Evolutionary conservation across 768 basidiomycete genomes (phyloP).

Genomic region (Tylopilus sp.): DNA sequence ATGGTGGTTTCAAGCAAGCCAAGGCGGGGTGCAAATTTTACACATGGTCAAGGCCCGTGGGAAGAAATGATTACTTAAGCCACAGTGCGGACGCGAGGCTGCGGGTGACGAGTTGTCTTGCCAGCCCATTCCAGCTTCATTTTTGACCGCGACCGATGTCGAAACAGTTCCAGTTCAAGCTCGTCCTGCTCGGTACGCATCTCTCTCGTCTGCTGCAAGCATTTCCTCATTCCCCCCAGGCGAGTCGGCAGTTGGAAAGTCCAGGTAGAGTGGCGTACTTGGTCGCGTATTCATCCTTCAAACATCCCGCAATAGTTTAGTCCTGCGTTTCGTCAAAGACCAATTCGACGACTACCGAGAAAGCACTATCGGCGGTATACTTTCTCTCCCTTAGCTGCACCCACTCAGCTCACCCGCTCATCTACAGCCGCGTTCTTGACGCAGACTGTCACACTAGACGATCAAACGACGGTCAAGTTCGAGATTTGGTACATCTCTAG

Average conservation of each 20-base stretch:
- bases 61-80: slow-evolving; percentile 28
- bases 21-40: slow-evolving; percentile 31
- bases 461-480: slow-evolving; percentile 92
- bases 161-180: slow-evolving; percentile 92
- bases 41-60: slow-evolving; percentile 24
- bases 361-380: slow-evolving; percentile 84
- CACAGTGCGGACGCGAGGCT: slow-evolving; percentile 9
- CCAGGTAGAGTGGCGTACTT: slow-evolving; percentile 51
- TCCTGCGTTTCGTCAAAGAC: slow-evolving; percentile 94
- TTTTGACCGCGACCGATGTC: slow-evolving; percentile 59
- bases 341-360: slow-evolving; percentile 96
- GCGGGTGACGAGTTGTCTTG: slow-evolving; percentile 1
- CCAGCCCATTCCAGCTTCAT: slow-evolving; percentile 14
- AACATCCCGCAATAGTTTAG: slow-evolving; percentile 55
- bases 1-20: slow-evolving; percentile 36
- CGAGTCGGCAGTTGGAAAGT: slow-evolving; percentile 98
- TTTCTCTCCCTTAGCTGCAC: neutral
- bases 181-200: slow-evolving; percentile 82
- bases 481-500: slow-evolving; percentile 81
- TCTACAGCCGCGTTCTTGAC: slow-evolving; percentile 89
- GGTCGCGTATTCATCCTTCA: slow-evolving; percentile 24
- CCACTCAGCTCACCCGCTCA: slow-evolving; percentile 16
- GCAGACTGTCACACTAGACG: slow-evolving; percentile 91
- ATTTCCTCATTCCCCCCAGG: slow-evolving; percentile 45
- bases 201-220: neutral